A percentile compares a stretch with the other conserved stretches of the same genome.
These are phyloP conservation scores for Penicillium sp. DNA, from an alignment of 2,329 filamentous ascomycete genomes.

Conservation along the genomic window DNA sequence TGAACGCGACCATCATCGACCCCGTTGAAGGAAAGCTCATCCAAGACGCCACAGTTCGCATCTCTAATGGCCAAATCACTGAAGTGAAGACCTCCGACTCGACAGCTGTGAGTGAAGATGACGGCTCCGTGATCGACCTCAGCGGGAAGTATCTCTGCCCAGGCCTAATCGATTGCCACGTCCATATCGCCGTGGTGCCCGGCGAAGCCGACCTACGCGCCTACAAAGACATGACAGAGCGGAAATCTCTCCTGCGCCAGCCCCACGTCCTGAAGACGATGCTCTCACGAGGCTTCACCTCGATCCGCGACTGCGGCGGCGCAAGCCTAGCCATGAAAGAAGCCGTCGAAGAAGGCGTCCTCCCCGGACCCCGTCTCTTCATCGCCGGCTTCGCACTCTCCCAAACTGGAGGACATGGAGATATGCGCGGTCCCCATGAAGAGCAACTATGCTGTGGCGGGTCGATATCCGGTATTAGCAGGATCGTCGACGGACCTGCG, in stretches of 20 bases:
- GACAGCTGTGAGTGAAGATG: not conserved
- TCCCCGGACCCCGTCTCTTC: constrained; percentile 57
- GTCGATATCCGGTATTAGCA: constrained; percentile 36
- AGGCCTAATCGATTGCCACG: constrained; percentile 54
- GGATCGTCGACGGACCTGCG: constrained; percentile 55
- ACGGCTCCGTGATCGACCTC: constrained; percentile 36
- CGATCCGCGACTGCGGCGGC: constrained; percentile 58
- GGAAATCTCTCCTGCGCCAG: constrained; percentile 21
- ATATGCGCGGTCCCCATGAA: constrained; percentile 48
- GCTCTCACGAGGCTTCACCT: constrained; percentile 59
- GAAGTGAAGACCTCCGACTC: constrained; percentile 3
- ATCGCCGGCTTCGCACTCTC: constrained; percentile 55
- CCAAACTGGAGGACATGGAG: constrained; percentile 60
- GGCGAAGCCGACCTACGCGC: constrained; percentile 31
- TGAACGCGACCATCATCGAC: constrained; percentile 21
- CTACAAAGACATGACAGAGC: constrained; percentile 20
- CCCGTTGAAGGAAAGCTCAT: constrained; percentile 15
- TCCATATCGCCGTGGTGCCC: constrained; percentile 50
- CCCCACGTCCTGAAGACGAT: constrained; percentile 42
- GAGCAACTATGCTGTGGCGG: constrained; percentile 48
- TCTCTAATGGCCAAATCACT: constrained; percentile 15
- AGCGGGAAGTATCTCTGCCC: constrained; percentile 49
- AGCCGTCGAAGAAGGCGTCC: constrained; percentile 56
- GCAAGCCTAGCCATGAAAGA: constrained; percentile 53
- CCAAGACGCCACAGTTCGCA: constrained; percentile 13